Base-by-base conservation (phyloP, 345 rosid genomes). In the Durio zibethinus region DNA sequence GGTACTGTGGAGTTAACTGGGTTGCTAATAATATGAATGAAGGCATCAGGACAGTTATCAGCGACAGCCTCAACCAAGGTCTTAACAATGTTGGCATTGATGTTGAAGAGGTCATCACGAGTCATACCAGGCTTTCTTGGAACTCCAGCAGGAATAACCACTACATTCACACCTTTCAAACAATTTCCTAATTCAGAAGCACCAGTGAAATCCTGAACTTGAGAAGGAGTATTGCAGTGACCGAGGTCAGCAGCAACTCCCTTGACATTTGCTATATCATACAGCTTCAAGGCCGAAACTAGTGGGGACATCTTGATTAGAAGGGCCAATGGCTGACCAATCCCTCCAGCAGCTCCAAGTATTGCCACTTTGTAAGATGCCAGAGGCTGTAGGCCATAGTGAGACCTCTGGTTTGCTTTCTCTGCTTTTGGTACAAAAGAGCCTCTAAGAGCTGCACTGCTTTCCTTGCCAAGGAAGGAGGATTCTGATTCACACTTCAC, bases 91-190 rank as follows among this genome's bases (percentile, higher is more conserved):
- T 76, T 83, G 40, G 96, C 99, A 68, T 95, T 95, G 89, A 95
- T 93, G 83, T 90, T 92, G 85, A 95, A 95, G 66, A 95, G 95
- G 79, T 95, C 98, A 66, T 92, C 98, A 21, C 99, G 97, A 61
- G 94, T 95, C 99, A 93, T 95, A 21, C 99, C 99, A 0, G 97
- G 99, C 87, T 92, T 95, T 40, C 97, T 86, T 33, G 99, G 93
- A 57, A 93, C 97, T 71, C 97, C 98, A 63, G 96, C 99, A 61
- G 98, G 98, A 70, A 93, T 93, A 71, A 95, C 97, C 2, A 92
- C 99, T 18, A 93, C 93, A 36, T 95, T 79, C 2, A 88, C 94
- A 56, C 92, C 97, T 64, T 89, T 91, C 85, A 95, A 84, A 79
- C 87, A 89, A 42, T 85, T 78, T 12, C 94, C 90, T 52, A 95